A percentile compares a stretch with the other conserved stretches of the same genome.
Evolutionary conservation across 805 yeast species (phyloP).

Genomic region (Naumovozyma baii): DNA sequence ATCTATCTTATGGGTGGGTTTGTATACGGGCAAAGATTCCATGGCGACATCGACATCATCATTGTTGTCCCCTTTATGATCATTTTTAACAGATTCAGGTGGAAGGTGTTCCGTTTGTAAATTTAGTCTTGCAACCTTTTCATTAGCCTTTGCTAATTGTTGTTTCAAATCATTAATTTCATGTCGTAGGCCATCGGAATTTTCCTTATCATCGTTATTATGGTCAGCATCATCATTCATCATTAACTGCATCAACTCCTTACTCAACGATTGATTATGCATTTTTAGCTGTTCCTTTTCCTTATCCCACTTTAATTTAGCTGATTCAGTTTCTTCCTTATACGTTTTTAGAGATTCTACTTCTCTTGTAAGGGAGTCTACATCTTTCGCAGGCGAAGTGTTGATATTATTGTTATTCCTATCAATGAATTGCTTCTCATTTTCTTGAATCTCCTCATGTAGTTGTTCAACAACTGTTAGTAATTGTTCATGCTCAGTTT

Average conservation of each 20-base stretch:
- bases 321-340: conserved; percentile 9
- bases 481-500: conserved; percentile 25
- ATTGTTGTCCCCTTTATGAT: no score
- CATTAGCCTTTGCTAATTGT: conserved; percentile 23
- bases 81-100: no score
- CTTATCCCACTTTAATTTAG: conserved; percentile 19
- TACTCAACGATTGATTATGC: conserved; percentile 22
- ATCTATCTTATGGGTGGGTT: conserved; percentile 26
- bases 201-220: conserved; percentile 1
- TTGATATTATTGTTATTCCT: not conserved
- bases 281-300: conserved; percentile 22
- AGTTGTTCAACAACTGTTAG: conserved; percentile 26
- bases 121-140: no score
- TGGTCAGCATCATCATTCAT: conserved; percentile 8
- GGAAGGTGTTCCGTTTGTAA: no score
- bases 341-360: conserved; percentile 8
- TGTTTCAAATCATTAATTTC: conserved; percentile 25
- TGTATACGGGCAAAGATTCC: conserved; percentile 26
- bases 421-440: conserved; percentile 14
- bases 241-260: conserved; percentile 19
- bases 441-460: conserved; percentile 27
- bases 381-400: not conserved
- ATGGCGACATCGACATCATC: not conserved
- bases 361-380: conserved; percentile 6
- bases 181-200: not conserved